phyloP scores from a whole-genome alignment of 306 rosid species.

The Vigna trinervia region DNA sequence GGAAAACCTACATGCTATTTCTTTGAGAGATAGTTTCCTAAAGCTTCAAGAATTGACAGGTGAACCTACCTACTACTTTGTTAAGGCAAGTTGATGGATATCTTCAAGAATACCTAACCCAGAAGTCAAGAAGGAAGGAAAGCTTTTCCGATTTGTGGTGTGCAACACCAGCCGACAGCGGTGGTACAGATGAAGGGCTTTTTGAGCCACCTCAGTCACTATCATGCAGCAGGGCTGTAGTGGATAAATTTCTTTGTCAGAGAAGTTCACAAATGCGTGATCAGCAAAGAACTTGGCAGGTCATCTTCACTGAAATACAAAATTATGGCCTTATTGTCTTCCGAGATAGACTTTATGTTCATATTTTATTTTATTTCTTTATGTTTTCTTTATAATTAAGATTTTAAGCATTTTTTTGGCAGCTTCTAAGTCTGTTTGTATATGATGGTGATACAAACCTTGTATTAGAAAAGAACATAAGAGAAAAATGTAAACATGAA shows the following conservation, averaged over 20 bases:
- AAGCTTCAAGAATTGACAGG: conserved; percentile 61
- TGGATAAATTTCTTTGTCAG: conserved; percentile 64
- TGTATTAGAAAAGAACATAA: neutral
- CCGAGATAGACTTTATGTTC: conserved; percentile 24
- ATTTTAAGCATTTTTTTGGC: conserved; percentile 17
- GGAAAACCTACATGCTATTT: conserved; percentile 1
- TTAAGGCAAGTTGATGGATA: conserved; percentile 67
- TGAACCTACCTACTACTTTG: conserved; percentile 58
- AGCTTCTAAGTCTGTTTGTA: conserved; percentile 8
- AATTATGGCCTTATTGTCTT: conserved; percentile 31
- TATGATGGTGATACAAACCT: conserved; percentile 23
- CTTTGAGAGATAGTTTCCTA: conserved; percentile 27
- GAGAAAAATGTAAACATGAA: too few relatives aligned
- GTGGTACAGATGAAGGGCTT: conserved; percentile 80
- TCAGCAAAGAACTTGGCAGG: conserved; percentile 92
- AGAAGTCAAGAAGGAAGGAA: conserved; percentile 61
- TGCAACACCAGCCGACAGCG: conserved; percentile 68
- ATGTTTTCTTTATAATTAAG: conserved; percentile 41
- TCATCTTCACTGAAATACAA: conserved; percentile 41
- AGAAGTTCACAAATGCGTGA: conserved; percentile 71
- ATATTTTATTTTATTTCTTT: conserved; percentile 3
- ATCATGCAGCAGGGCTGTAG: conserved; percentile 62
- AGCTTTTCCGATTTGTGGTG: conserved; percentile 59
- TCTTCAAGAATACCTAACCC: conserved; percentile 58
- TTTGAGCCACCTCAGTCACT: conserved; percentile 79